Conservation (phyloP, 2,329 filamentous ascomycete species). For the Colletotrichum aenigma region DNA sequence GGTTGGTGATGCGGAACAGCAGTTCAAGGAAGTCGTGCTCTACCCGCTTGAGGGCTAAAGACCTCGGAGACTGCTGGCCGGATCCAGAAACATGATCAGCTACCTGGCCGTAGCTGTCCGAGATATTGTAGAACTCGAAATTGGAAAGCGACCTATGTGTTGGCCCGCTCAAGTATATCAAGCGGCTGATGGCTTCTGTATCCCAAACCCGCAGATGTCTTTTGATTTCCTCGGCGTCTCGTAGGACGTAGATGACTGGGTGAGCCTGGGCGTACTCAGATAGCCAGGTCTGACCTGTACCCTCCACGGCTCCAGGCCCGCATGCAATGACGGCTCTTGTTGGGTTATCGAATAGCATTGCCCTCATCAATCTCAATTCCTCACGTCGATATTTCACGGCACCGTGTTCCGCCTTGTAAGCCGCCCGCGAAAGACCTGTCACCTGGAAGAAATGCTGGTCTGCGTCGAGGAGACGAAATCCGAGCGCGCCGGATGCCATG, state of each 20-base stretch:
- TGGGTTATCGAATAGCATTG: slow-evolving; percentile 61
- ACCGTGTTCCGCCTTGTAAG: slow-evolving; percentile 68
- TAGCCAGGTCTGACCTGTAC: slow-evolving; percentile 62
- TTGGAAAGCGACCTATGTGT: slow-evolving; percentile 72
- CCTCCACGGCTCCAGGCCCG: slow-evolving; percentile 65
- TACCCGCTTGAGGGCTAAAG: slow-evolving; percentile 68
- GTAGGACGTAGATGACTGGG: slow-evolving; percentile 72
- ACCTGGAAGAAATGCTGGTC: slow-evolving; percentile 70
- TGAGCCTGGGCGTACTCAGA: slow-evolving; percentile 66
- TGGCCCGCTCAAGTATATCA: slow-evolving; percentile 61
- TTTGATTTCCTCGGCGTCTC: slow-evolving; percentile 69
- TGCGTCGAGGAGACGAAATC: slow-evolving; percentile 70
- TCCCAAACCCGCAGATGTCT: slow-evolving; percentile 62
- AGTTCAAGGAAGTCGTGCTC: slow-evolving; percentile 74
- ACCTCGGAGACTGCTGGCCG: slow-evolving; percentile 44
- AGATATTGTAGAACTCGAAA: slow-evolving; percentile 77
- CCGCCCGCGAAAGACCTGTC: slow-evolving; percentile 63
- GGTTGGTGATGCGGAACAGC: slow-evolving; percentile 59
- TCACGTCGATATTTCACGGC: slow-evolving; percentile 64
- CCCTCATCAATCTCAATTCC: slow-evolving; percentile 65
- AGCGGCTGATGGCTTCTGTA: slow-evolving; percentile 57
- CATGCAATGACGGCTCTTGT: slow-evolving; percentile 72
- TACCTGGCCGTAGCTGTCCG: slow-evolving; percentile 27
- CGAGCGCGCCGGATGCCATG: slow-evolving; percentile 74
- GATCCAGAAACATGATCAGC: not conserved